A percentile compares a stretch with the other conserved stretches of the same genome.
These are phyloP conservation scores for Kwoniella mangroviensis DNA, from an alignment of 768 basidiomycete genomes.

Conservation along the genomic window DNA sequence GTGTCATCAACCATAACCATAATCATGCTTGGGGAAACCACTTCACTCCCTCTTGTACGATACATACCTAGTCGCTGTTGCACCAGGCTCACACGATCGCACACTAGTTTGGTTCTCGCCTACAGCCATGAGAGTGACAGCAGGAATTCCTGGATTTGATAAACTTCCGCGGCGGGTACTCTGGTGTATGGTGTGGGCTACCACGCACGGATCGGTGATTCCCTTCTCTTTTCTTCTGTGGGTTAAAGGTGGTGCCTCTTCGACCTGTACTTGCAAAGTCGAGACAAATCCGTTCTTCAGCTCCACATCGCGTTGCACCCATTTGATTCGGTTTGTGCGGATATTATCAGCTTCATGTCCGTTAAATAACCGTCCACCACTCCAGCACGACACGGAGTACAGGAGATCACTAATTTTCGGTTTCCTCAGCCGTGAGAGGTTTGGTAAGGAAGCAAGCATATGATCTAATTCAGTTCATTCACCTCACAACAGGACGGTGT, in stretches of 20 bases:
- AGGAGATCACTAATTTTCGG: too few species aligned
- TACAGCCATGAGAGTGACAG: neutral
- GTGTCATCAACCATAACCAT: neutral
- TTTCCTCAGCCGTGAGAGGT: too few species aligned
- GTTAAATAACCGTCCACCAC: neutral
- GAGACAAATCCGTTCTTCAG: neutral
- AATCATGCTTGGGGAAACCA: neutral
- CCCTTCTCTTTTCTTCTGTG: neutral
- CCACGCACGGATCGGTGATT: neutral
- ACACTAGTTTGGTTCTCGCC: neutral
- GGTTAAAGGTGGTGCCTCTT: neutral
- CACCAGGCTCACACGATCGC: neutral
- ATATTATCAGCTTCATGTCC: neutral
- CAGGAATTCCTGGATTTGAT: neutral
- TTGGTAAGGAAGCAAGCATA: too few species aligned
- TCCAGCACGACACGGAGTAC: too few species aligned
- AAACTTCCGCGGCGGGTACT: constrained; percentile 3
- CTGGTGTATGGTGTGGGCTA: neutral
- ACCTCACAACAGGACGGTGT: neutral
- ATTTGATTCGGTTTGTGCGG: neutral
- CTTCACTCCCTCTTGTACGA: neutral
- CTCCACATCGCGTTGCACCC: neutral
- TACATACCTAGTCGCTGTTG: neutral
- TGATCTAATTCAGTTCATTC: neutral
- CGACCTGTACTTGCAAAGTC: neutral